Conservation (phyloP, 371 early-diverging fungal genomes). For the Haplosporangium sp. region DNA sequence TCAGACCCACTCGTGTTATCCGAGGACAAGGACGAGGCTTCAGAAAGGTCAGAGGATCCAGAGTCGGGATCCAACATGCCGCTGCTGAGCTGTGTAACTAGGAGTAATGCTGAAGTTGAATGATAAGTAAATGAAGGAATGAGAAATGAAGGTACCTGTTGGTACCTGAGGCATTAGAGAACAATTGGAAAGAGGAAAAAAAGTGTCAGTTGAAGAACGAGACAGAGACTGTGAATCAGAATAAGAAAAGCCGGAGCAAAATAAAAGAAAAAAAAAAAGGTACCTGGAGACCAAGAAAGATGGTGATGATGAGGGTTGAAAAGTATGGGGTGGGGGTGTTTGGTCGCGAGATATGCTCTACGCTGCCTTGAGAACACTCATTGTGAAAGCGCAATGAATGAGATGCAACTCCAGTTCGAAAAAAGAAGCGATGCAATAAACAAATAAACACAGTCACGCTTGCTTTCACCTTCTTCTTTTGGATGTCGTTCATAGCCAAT, state of each 20-base stretch:
- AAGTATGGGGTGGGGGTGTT: too few relatives aligned
- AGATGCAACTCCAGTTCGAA: not conserved
- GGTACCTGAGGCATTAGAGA: too few relatives aligned
- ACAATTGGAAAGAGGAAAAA: too few relatives aligned
- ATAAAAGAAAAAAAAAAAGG: too few relatives aligned
- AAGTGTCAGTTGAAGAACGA: too few relatives aligned
- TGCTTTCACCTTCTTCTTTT: not conserved
- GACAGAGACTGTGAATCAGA: too few relatives aligned
- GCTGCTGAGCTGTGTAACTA: not conserved
- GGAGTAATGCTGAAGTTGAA: not conserved
- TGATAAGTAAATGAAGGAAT: not conserved
- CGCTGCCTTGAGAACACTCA: too few relatives aligned
- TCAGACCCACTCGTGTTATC: conserved; percentile 52
- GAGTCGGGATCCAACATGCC: conserved; percentile 45
- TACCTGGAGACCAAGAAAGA: too few relatives aligned
- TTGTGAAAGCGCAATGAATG: not conserved
- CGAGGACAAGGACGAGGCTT: conserved; percentile 47
- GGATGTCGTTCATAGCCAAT: not conserved
- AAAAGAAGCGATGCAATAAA: not conserved
- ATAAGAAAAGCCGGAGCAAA: too few relatives aligned
- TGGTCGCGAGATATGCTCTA: too few relatives aligned
- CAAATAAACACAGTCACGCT: not conserved
- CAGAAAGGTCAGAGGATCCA: conserved; percentile 54
- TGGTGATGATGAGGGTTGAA: too few relatives aligned
- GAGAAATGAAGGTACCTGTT: not conserved